Evolutionary conservation across 2,329 filamentous ascomycete genomes (phyloP).

Genomic region (Fusarium equiseti): DNA sequence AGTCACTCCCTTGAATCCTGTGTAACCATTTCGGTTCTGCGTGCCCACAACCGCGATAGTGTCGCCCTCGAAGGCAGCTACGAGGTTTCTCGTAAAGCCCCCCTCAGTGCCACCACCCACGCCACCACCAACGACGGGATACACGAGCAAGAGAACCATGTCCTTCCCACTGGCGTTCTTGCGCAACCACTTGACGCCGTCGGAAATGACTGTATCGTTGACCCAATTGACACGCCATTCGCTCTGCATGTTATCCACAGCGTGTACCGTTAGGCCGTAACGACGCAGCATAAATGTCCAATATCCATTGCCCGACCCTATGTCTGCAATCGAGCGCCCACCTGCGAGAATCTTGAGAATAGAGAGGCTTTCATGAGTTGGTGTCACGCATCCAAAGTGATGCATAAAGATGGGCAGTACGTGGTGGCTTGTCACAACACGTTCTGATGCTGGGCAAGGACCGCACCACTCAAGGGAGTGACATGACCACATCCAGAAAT

Average conservation of each 20-base stretch:
- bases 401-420: conserved; percentile 80
- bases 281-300: conserved; percentile 78
- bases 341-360: conserved; percentile 69
- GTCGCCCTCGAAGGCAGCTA: conserved; percentile 72
- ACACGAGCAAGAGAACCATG: conserved; percentile 75
- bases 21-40: conserved; percentile 81
- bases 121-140: conserved; percentile 75
- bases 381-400: conserved; percentile 80
- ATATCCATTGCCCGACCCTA: conserved; percentile 80
- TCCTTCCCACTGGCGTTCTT: conserved; percentile 63
- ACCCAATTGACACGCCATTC: conserved; percentile 79
- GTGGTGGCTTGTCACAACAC: conserved; percentile 71
- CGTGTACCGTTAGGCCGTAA: conserved; percentile 65
- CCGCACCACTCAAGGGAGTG: conserved; percentile 74
- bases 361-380: conserved; percentile 73
- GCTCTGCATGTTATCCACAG: conserved; percentile 76
- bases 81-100: conserved; percentile 72
- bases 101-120: conserved; percentile 73
- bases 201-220: conserved; percentile 70
- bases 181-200: conserved; percentile 71
- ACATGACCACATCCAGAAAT: conserved; percentile 75
- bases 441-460: conserved; percentile 64
- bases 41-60: conserved; percentile 79
- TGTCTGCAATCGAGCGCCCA: conserved; percentile 68
- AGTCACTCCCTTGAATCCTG: conserved; percentile 72